phyloP scores from a whole-genome alignment of 129 eudicot species.

The Flaveria sonorensis region DNA sequence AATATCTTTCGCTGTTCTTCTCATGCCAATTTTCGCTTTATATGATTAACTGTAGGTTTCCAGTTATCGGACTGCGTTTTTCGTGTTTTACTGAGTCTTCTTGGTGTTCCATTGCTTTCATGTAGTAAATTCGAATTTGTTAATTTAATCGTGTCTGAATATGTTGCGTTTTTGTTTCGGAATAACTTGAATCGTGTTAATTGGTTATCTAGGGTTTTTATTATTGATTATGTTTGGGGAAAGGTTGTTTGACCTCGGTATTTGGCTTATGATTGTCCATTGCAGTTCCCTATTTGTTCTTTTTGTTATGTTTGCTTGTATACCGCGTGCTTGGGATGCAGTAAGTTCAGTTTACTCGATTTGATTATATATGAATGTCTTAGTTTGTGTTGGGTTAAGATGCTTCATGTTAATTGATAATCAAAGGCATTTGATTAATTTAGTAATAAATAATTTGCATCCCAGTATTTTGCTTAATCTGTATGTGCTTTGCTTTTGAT shows the following conservation, averaged over 20 bases:
- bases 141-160: background rate
- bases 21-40: constrained; percentile 3
- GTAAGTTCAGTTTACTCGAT: constrained; percentile 1
- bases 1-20: constrained; percentile 10
- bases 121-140: background rate
- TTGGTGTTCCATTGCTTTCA: constrained; percentile 6
- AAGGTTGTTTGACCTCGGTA: background rate
- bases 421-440: constrained; percentile 8
- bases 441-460: background rate
- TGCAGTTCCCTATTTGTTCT: background rate
- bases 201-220: constrained; percentile 25
- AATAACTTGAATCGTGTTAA: background rate
- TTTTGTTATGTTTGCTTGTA: background rate
- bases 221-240: constrained; percentile 10
- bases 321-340: background rate
- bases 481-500: background rate
- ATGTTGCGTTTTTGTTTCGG: constrained; percentile 1
- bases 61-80: background rate
- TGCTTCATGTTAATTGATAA: background rate
- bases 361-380: constrained; percentile 3
- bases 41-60: constrained; percentile 13
- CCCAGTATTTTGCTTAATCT: background rate
- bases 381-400: background rate
- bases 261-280: background rate
- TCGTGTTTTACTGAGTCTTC: background rate